Evolutionary conservation across 1,284 basidiomycete genomes (phyloP).

Genomic region (Pyrrhoderma noxium): DNA sequence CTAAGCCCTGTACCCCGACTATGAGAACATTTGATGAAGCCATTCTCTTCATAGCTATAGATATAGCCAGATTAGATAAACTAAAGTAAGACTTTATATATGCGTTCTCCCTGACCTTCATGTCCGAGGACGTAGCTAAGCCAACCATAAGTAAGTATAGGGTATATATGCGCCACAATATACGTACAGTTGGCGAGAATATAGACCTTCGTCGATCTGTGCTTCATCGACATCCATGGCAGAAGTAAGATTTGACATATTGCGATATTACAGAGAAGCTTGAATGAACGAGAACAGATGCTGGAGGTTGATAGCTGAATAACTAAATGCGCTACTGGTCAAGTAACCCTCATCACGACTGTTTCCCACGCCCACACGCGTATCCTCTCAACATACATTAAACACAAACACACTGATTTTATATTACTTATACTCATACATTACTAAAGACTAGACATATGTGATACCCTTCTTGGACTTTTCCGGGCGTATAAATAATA

Average conservation of each 20-base stretch:
- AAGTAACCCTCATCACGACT: not conserved
- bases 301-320: too few relatives aligned
- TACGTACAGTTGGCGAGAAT: constrained; percentile 91
- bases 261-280: not conserved
- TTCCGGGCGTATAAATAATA: too few relatives aligned
- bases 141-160: constrained; percentile 12
- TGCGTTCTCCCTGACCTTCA: constrained; percentile 60
- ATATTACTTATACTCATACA: too few relatives aligned
- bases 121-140: constrained; percentile 82
- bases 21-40: constrained; percentile 94
- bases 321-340: not conserved
- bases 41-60: constrained; percentile 97
- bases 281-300: not conserved
- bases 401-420: too few relatives aligned
- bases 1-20: constrained; percentile 88
- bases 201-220: constrained; percentile 85
- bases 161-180: constrained; percentile 13
- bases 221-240: constrained; percentile 82
- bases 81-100: constrained; percentile 9
- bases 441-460: too few relatives aligned
- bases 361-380: not conserved
- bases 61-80: not conserved
- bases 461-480: too few relatives aligned
- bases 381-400: too few relatives aligned
- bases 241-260: constrained; percentile 47